phyloP scores from a whole-genome alignment of 768 basidiomycete species.

The Royoungia palumana region DNA sequence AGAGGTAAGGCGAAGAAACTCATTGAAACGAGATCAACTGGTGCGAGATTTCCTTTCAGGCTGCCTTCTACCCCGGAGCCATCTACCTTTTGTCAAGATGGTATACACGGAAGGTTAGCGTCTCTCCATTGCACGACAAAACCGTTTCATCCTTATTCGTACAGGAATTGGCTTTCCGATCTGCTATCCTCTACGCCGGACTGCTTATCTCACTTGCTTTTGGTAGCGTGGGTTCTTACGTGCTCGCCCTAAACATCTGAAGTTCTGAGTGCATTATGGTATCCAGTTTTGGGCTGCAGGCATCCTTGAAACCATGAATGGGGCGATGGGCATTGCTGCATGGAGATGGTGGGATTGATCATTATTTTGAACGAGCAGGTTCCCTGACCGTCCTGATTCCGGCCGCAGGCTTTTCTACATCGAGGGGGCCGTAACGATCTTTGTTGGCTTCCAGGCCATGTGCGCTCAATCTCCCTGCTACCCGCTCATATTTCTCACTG shows the following conservation, averaged over 20 bases:
- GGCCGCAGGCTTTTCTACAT: constrained; percentile 65
- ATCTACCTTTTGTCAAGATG: constrained; percentile 33
- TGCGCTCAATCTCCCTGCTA: constrained; percentile 16
- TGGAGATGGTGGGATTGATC: constrained; percentile 57
- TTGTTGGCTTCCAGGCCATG: constrained; percentile 55
- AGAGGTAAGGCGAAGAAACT: constrained; percentile 36
- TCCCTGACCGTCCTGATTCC: not conserved
- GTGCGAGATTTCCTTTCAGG: constrained; percentile 24
- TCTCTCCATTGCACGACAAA: too few species aligned
- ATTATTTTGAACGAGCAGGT: not conserved
- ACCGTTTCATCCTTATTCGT: not conserved
- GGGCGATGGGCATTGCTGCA: constrained; percentile 57
- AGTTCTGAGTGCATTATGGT: not conserved
- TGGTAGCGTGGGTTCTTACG: constrained; percentile 46
- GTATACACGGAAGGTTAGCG: constrained; percentile 22
- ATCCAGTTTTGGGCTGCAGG: constrained; percentile 66
- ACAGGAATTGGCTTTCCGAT: constrained; percentile 63
- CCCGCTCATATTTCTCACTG: not conserved
- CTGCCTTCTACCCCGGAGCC: constrained; percentile 63
- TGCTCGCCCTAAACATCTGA: not conserved
- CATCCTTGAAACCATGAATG: constrained; percentile 67
- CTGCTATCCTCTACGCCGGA: constrained; percentile 57
- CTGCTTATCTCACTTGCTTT: constrained; percentile 63
- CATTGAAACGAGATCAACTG: not conserved
- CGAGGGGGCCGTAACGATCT: constrained; percentile 64